phyloP scores from a whole-genome alignment of 2,329 filamentous ascomycete species.

The Stemphylium beticola region DNA sequence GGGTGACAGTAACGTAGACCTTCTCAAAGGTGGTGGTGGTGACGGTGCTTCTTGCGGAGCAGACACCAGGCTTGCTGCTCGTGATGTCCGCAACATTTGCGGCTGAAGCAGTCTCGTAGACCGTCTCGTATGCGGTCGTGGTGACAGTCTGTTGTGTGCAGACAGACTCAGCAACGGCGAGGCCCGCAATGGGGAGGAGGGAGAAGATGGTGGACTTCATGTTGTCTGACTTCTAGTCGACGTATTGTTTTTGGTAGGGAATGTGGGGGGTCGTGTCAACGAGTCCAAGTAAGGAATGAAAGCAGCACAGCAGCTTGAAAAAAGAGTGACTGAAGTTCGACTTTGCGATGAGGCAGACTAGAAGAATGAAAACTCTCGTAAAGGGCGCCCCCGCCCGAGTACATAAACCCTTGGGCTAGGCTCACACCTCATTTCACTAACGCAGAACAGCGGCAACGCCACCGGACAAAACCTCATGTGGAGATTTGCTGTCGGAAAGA shows the following conservation, averaged over 20 bases:
- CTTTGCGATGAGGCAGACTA: conserved; percentile 14
- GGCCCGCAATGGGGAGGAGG: conserved; percentile 33
- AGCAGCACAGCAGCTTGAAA: conserved; percentile 40
- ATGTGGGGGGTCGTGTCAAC: conserved; percentile 14
- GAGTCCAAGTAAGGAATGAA: conserved; percentile 27
- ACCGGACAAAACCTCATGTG: conserved; percentile 13
- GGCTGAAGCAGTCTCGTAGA: conserved; percentile 9
- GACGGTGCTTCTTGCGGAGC: conserved; percentile 19
- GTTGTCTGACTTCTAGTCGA: conserved; percentile 10
- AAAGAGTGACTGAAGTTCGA: conserved; percentile 22
- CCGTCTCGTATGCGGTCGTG: conserved; percentile 16
- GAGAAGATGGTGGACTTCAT: conserved; percentile 39
- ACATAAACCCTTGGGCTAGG: conserved; percentile 20
- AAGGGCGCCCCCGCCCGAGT: conserved; percentile 15
- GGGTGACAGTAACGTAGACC: conserved; percentile 33
- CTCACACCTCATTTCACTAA: conserved; percentile 24
- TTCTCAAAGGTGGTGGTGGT: conserved; percentile 26
- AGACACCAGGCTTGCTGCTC: conserved; percentile 6
- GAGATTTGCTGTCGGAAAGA: conserved; percentile 26
- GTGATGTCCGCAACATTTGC: conserved; percentile 1
- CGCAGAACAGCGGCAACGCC: conserved; percentile 17
- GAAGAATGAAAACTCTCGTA: conserved; percentile 12
- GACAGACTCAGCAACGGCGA: conserved; percentile 31
- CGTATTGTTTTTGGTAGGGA: not conserved
- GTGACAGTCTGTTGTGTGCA: conserved; percentile 31